Evolutionary conservation across 2,329 filamentous ascomycete genomes (phyloP).

Genomic region (Pseudofabraea citricarpa): DNA sequence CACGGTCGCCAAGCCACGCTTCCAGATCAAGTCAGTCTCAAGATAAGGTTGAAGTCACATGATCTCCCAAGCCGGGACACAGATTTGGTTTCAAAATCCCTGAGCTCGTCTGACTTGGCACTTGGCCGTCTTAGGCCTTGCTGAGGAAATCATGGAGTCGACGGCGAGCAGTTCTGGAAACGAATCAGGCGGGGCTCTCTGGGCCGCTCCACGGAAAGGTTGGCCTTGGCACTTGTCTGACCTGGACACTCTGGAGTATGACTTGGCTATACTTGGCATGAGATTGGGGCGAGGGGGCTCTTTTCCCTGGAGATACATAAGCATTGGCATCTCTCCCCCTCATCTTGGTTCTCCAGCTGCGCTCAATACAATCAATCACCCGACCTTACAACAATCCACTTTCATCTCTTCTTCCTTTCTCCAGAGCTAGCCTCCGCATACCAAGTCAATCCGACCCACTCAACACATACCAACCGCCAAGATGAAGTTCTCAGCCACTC

Average conservation of each 20-base stretch:
- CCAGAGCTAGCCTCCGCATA: not conserved
- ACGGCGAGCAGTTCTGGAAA: not conserved
- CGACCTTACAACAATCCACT: not conserved
- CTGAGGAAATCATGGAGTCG: not conserved
- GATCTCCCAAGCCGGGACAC: not conserved
- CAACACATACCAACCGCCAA: not conserved
- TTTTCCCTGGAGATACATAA: constrained; percentile 2
- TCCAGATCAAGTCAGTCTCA: too few species aligned
- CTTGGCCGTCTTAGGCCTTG: not conserved
- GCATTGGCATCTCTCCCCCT: constrained; percentile 1
- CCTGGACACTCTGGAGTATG: not conserved
- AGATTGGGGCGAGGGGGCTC: too few species aligned
- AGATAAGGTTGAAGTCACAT: not conserved
- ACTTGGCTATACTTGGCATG: constrained; percentile 2
- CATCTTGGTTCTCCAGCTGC: constrained; percentile 1
- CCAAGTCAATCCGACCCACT: not conserved
- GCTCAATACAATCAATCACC: not conserved
- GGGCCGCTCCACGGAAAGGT: not conserved
- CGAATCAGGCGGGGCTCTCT: not conserved
- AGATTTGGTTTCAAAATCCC: not conserved
- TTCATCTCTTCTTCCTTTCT: not conserved
- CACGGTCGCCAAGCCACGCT: too few species aligned
- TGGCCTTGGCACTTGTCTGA: not conserved
- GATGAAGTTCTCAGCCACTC: constrained; percentile 9
- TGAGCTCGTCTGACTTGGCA: constrained; percentile 1